These are phyloP conservation scores for Daphne laureola DNA, from an alignment of 441 rosid genomes.

Conservation along the genomic window DNA sequence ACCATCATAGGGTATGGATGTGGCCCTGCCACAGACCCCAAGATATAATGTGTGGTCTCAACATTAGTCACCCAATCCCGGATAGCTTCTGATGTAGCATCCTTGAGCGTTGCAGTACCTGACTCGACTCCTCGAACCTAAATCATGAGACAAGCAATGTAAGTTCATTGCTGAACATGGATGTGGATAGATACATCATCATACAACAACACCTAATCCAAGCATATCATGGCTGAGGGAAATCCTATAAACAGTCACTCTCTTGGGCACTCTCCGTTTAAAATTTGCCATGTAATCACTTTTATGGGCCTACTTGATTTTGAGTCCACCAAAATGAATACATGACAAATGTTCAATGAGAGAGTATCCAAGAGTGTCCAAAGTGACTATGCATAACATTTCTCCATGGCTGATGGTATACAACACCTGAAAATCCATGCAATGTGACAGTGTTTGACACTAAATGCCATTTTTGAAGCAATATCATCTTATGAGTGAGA, in stretches of 20 bases:
- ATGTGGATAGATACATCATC: background rate
- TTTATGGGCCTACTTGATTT: too few relatives aligned
- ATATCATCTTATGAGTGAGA: background rate
- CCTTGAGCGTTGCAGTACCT: conserved; percentile 88
- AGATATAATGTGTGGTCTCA: conserved; percentile 88
- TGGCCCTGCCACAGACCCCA: conserved; percentile 95
- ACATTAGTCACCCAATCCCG: conserved; percentile 96
- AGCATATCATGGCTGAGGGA: background rate
- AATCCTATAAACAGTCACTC: too few relatives aligned
- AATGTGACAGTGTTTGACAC: too few relatives aligned
- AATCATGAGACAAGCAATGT: background rate
- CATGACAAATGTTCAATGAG: too few relatives aligned
- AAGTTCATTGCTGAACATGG: background rate
- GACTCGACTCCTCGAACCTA: conserved; percentile 76
- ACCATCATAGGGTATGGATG: conserved; percentile 98
- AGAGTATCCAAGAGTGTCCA: too few relatives aligned
- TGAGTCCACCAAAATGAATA: too few relatives aligned
- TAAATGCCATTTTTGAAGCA: background rate
- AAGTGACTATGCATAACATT: too few relatives aligned
- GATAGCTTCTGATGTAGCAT: conserved; percentile 92
- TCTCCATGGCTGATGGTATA: too few relatives aligned
- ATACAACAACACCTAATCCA: background rate
- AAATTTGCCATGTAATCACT: too few relatives aligned
- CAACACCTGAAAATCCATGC: background rate
- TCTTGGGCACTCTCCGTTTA: too few relatives aligned